Percentiles rank a stretch among this genome's conserved stretches.
These are phyloP conservation scores for Bipolaris zeicola DNA, from an alignment of 2,329 filamentous ascomycete species.

Conservation along the genomic window DNA sequence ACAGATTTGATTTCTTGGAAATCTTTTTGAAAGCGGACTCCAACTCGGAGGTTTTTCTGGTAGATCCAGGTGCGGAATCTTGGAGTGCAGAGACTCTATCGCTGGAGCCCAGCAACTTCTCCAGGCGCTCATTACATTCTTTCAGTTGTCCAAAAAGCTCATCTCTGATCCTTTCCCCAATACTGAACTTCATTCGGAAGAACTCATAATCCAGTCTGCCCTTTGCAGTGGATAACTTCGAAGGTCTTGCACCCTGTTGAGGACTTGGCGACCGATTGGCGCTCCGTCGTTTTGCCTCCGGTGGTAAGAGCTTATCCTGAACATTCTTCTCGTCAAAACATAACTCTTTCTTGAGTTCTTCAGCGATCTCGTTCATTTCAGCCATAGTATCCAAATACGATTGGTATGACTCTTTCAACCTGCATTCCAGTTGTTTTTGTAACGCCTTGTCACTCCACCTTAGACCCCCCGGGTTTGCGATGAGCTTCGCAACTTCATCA, in stretches of 20 bases:
- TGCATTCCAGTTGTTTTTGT: background rate
- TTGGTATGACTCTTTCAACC: background rate
- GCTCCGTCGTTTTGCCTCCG: background rate
- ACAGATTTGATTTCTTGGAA: constrained; percentile 19
- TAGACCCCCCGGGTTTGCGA: background rate
- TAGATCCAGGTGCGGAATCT: constrained; percentile 2
- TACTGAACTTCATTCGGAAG: constrained; percentile 25
- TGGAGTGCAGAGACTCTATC: constrained; percentile 22
- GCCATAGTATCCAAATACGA: background rate
- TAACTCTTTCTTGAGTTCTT: background rate
- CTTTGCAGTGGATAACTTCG: background rate
- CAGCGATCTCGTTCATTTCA: background rate
- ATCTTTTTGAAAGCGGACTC: constrained; percentile 18
- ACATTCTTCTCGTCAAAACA: background rate
- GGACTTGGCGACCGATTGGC: background rate
- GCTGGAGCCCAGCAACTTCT: constrained; percentile 27
- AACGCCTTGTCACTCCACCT: background rate
- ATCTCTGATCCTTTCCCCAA: constrained; percentile 16
- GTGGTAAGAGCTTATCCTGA: background rate
- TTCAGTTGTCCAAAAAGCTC: constrained; percentile 23
- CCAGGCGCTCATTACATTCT: constrained; percentile 24
- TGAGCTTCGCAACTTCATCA: background rate
- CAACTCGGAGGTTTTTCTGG: constrained; percentile 12
- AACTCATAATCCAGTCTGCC: constrained; percentile 15
- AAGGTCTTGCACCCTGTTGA: background rate